Percentiles rank a stretch among this genome's conserved stretches.
phyloP scores from a whole-genome alignment of 805 yeast genomes.

The Sungouiozyma ichnusensis region DNA sequence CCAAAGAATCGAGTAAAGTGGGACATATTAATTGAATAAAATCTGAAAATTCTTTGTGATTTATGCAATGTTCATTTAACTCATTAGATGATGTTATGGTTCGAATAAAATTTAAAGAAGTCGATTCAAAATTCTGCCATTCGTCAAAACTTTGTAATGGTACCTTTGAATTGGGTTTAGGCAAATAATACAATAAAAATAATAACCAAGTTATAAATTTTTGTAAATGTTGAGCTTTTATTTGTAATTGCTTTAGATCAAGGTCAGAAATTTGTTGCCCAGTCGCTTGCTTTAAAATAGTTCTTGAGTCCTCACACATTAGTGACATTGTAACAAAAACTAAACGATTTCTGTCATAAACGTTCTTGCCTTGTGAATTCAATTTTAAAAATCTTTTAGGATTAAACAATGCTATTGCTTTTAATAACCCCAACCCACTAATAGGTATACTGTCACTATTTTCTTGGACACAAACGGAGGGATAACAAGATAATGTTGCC shows the following conservation, averaged over 20 bases:
- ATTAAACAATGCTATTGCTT: conserved; percentile 36
- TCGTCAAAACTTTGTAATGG: conserved; percentile 15
- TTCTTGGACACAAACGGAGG: conserved; percentile 32
- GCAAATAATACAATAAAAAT: conserved; percentile 32
- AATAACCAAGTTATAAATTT: conserved; percentile 41
- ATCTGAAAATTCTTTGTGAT: conserved; percentile 27
- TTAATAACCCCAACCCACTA: conserved; percentile 32
- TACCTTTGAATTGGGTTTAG: conserved; percentile 26
- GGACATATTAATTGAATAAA: conserved; percentile 32
- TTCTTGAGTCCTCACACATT: conserved; percentile 4
- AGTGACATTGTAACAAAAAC: conserved; percentile 39
- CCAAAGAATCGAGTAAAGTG: conserved; percentile 35
- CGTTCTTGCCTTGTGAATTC: not conserved
- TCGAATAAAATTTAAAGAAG: conserved; percentile 38
- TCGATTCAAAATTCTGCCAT: conserved; percentile 35
- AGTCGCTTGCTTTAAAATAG: too few species aligned
- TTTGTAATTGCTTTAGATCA: conserved; percentile 21
- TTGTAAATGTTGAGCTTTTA: conserved; percentile 35
- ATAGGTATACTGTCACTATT: conserved; percentile 26
- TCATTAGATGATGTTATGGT: conserved; percentile 36
- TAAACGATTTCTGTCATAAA: conserved; percentile 34
- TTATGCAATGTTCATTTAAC: conserved; percentile 13
- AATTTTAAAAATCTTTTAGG: conserved; percentile 32
- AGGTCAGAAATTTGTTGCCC: conserved; percentile 7
- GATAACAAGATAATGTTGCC: conserved; percentile 38